Conservation (phyloP, 2,329 filamentous ascomycete genomes). For the Phoma sp. region DNA sequence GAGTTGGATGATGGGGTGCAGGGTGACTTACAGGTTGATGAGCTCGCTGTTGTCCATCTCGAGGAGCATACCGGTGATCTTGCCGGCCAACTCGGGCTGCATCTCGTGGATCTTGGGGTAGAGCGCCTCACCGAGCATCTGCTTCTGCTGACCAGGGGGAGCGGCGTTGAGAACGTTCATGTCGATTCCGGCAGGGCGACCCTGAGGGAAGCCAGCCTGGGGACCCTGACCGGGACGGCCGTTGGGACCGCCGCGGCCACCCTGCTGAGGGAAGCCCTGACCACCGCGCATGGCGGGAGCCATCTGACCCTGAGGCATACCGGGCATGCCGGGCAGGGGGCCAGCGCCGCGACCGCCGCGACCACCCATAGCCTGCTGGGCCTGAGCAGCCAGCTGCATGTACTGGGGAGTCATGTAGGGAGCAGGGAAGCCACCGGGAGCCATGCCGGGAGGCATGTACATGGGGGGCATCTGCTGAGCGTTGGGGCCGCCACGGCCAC, state of each 20-base stretch:
- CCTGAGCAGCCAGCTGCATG: constrained; percentile 78
- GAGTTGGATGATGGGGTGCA: constrained; percentile 8
- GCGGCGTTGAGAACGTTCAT: constrained; percentile 59
- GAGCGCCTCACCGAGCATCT: constrained; percentile 95
- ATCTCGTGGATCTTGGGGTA: constrained; percentile 98
- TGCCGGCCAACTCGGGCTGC: constrained; percentile 94
- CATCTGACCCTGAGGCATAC: constrained; percentile 74
- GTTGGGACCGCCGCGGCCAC: constrained; percentile 43
- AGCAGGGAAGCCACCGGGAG: constrained; percentile 72
- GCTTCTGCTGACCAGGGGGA: constrained; percentile 85
- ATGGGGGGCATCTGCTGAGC: constrained; percentile 84
- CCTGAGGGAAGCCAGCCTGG: constrained; percentile 43
- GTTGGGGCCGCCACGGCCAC: constrained; percentile 80
- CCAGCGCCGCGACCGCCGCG: constrained; percentile 67
- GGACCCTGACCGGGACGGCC: constrained; percentile 42
- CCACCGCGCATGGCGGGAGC: constrained; percentile 53
- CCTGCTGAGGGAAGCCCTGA: constrained; percentile 49
- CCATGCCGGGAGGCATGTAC: constrained; percentile 74
- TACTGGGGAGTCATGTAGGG: constrained; percentile 79
- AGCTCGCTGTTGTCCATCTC: constrained; percentile 99
- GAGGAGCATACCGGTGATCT: constrained; percentile 99
- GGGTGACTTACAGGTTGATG: constrained; percentile 83
- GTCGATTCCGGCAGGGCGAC: constrained; percentile 53
- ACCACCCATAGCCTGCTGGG: constrained; percentile 62
- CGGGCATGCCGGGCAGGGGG: constrained; percentile 67